Evolutionary conservation across 352 stramenopile genomes (phyloP), one percentile per base, ranked within the genome.

Genomic region (Phytophthora sp.): DNA sequence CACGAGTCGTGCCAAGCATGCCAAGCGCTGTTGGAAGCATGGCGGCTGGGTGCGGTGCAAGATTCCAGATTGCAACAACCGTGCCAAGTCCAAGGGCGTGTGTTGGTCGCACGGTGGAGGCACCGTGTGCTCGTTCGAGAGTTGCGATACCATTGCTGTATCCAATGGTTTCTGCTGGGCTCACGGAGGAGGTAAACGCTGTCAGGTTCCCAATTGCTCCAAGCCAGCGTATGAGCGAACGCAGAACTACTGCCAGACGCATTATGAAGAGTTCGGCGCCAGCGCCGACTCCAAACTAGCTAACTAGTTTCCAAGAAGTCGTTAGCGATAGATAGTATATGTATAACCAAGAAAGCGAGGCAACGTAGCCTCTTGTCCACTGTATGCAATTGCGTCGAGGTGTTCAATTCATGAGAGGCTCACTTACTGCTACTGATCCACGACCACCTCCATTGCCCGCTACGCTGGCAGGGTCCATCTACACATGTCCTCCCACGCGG

Each of bases 71-170:
- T 92, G 84, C 63, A 72, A 64, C 31, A 91, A 91, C 46, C 76
- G 79, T 20, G 79, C 79, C 64, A 88, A 88, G 79, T 84, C 74
- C 44, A 82, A 84, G 49, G 74, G 79, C 48, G 74, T 88, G 1
- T 88, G 79, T 56, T 88, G 79, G 79, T 84, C 76, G 37, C 79
- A 88, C 42, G 79, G 79, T 6, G 79, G 79, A 2, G 79, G 79
- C 48, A 89, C 72, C 18, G 66, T 65, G 48, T 89, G 79, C 44
- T 73, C 72, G 4, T 69, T 83, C 45, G 59, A 66, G 18, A 58
- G 54, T 17, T 89, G 79, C 43, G 65, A 78, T 23, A 89, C 76
- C 4, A 89, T 89, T 37, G 66, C 79, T 1, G 77, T 89, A 4
- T 89, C 79, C 26, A 72, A 87, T 24, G 79, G 72, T 0, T 74